These are phyloP conservation scores for Polygonum maritimum DNA, from an alignment of 148 eudicot genomes.

Conservation along the genomic window DNA sequence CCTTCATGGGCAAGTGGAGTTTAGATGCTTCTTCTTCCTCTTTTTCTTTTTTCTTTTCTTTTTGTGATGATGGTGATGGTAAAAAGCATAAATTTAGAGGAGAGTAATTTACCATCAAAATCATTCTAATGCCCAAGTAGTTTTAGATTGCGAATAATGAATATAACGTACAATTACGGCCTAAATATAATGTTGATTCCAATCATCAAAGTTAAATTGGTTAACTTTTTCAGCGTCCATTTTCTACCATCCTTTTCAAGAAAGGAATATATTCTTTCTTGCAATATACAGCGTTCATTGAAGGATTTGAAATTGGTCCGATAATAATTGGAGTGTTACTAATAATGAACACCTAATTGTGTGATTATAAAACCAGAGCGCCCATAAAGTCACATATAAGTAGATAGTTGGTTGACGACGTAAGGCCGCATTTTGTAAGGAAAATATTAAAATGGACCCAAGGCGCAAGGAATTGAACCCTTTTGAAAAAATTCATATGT, in stretches of 20 bases:
- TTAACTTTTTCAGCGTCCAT: neutral
- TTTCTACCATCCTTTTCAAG: slow-evolving; percentile 5
- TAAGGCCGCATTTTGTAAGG: neutral
- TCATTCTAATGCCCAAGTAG: neutral
- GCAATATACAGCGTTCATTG: neutral
- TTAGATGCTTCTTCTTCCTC: neutral
- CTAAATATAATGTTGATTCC: neutral
- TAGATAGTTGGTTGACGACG: neutral
- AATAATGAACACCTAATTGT: neutral
- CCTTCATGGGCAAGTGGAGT: neutral
- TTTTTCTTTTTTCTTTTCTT: neutral
- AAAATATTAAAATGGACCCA: neutral
- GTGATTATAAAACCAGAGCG: neutral
- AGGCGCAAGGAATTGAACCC: too few relatives aligned
- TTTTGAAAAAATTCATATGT: neutral
- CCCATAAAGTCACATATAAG: neutral
- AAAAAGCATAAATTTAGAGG: neutral
- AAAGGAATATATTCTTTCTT: neutral
- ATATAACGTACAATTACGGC: neutral
- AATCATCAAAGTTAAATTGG: neutral
- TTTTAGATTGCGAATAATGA: neutral
- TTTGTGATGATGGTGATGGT: neutral
- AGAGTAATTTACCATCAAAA: neutral
- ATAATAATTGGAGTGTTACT: neutral
- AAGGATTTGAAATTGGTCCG: neutral